Evolutionary conservation across 352 stramenopile genomes (phyloP).

Genomic region (Phytophthora quininea): DNA sequence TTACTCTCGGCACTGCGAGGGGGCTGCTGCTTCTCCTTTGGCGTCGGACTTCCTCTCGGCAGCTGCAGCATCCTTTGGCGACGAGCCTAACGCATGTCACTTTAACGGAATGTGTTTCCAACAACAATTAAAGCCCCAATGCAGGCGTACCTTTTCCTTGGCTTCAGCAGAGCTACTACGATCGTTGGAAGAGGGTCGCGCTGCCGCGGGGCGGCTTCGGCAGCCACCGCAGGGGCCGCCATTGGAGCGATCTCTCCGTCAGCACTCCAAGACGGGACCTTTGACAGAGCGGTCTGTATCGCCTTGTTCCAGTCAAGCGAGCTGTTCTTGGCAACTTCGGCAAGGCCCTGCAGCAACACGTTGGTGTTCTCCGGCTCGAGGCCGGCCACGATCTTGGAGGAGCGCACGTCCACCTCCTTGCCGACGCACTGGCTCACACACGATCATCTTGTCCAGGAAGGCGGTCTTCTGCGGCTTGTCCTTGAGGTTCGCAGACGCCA

Average conservation of each 20-base stretch:
- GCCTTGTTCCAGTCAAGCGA: conserved; percentile 73
- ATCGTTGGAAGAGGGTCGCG: conserved; percentile 55
- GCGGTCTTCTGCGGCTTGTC: conserved; percentile 86
- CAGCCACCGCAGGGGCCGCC: conserved; percentile 6
- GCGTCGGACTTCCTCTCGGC: too few species aligned
- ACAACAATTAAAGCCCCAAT: too few species aligned
- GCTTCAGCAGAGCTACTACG: conserved; percentile 53
- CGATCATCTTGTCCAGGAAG: conserved; percentile 90
- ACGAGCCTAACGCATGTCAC: conserved; percentile 19
- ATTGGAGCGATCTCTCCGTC: conserved; percentile 44
- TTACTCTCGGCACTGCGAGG: conserved; percentile 45
- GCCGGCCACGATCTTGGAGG: conserved; percentile 86
- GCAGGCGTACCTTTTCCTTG: conserved; percentile 45
- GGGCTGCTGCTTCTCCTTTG: neutral
- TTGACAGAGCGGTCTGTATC: conserved; percentile 64
- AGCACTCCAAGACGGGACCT: conserved; percentile 64
- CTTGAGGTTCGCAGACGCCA: conserved; percentile 85
- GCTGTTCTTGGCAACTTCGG: conserved; percentile 55
- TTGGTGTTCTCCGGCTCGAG: conserved; percentile 89
- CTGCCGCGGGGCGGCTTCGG: conserved; percentile 25
- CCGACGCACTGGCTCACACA: conserved; percentile 68
- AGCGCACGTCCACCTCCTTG: conserved; percentile 74
- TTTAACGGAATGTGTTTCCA: too few species aligned
- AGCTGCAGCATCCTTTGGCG: conserved; percentile 27
- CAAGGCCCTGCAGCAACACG: conserved; percentile 74